Evolutionary conservation across 192 early-diverging fungal genomes (phyloP).

Genomic region (Mortierella claussenii): DNA sequence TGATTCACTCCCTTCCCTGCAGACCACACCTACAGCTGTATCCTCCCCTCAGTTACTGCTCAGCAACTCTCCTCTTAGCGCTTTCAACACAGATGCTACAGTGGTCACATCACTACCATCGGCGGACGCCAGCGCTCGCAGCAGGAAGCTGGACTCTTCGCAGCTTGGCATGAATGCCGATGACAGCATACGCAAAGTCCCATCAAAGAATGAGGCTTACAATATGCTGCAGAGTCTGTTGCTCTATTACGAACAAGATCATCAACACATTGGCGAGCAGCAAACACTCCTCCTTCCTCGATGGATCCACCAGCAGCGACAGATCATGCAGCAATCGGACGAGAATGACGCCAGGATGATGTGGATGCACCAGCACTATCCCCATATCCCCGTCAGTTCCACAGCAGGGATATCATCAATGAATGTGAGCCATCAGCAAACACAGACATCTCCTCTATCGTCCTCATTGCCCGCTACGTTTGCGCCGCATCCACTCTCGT

Average conservation of each 20-base stretch:
- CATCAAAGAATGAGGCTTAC: constrained; percentile 36
- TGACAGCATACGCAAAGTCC: constrained; percentile 37
- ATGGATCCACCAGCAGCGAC: constrained; percentile 51
- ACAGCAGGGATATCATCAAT: no score
- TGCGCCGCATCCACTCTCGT: not conserved
- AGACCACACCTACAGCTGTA: not conserved
- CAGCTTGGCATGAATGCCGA: constrained; percentile 33
- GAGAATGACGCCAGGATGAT: constrained; percentile 8
- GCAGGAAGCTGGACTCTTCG: not conserved
- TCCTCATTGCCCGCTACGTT: not conserved
- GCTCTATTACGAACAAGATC: constrained; percentile 47
- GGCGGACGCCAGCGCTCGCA: not conserved
- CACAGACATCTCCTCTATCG: constrained; percentile 6
- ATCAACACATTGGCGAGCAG: constrained; percentile 35
- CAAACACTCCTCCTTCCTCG: constrained; percentile 39
- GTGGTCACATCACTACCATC: not conserved
- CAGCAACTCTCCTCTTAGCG: not conserved
- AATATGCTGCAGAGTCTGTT: constrained; percentile 41
- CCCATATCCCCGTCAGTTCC: constrained; percentile 1
- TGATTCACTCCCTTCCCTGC: constrained; percentile 22
- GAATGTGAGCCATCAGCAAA: constrained; percentile 8
- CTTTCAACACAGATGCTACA: not conserved
- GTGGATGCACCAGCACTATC: constrained; percentile 30
- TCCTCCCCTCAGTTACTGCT: constrained; percentile 12
- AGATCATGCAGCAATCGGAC: constrained; percentile 25